Evolutionary conservation across 2,329 filamentous ascomycete species (phyloP).

Genomic region (Torrubiella hemipterigena): DNA sequence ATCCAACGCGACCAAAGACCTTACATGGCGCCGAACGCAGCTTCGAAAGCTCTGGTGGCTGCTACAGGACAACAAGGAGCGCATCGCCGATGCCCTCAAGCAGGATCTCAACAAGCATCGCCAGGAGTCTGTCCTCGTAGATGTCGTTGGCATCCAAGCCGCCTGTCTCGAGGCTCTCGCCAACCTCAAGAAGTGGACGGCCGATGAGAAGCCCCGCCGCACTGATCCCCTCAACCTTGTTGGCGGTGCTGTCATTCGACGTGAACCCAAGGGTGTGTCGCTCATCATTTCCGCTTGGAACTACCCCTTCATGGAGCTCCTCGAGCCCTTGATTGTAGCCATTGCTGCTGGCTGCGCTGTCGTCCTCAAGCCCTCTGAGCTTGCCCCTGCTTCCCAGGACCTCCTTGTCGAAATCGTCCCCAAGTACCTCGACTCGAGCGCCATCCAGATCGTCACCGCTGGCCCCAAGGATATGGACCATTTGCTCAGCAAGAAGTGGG

Average conservation of each 20-base stretch:
- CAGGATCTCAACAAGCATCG: conserved; percentile 21
- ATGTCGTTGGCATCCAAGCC: conserved; percentile 17
- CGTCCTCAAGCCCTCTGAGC: conserved; percentile 32
- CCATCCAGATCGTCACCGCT: conserved; percentile 22
- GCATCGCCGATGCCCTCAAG: conserved; percentile 18
- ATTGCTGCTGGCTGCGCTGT: conserved; percentile 28
- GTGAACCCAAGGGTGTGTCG: conserved; percentile 29
- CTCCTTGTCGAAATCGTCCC: conserved; percentile 25
- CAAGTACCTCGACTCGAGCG: conserved; percentile 26
- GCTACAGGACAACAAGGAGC: conserved; percentile 23
- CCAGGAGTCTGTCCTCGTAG: conserved; percentile 19
- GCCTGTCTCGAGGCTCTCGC: conserved; percentile 24
- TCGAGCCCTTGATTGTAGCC: conserved; percentile 27
- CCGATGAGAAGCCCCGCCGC: conserved; percentile 17
- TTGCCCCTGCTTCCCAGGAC: conserved; percentile 19
- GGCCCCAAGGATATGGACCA: conserved; percentile 22
- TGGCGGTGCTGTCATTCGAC: conserved; percentile 20
- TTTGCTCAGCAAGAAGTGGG: conserved; percentile 24
- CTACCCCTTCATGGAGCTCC: conserved; percentile 24
- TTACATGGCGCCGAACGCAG: conserved; percentile 27
- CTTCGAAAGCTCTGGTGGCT: conserved; percentile 28
- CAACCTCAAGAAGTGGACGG: conserved; percentile 26
- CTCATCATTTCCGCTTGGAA: conserved; percentile 35
- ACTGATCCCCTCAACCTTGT: conserved; percentile 17
- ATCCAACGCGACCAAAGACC: conserved; percentile 17